These are phyloP conservation scores for Athelia sp. DNA, from an alignment of 1,284 basidiomycete genomes.

Conservation along the genomic window DNA sequence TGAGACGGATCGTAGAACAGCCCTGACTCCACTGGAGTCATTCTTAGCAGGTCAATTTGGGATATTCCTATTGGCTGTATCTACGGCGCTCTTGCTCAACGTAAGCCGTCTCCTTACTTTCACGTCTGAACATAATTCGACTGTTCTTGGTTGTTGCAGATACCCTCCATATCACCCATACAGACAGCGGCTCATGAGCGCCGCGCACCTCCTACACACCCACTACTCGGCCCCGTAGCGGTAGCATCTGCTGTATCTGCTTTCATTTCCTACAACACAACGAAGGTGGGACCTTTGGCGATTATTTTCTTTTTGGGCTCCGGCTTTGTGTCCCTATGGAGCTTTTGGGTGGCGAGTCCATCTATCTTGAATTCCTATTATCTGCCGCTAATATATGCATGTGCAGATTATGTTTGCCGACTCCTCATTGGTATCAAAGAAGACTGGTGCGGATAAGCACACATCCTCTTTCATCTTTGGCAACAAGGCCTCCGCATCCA, in stretches of 20 bases:
- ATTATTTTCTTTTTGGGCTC: conserved; percentile 45
- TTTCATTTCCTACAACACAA: conserved; percentile 63
- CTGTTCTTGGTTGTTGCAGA: conserved; percentile 23
- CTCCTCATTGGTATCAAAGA: conserved; percentile 52
- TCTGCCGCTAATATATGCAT: conserved; percentile 2
- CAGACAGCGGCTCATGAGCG: conserved; percentile 11
- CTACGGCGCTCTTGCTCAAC: conserved; percentile 53
- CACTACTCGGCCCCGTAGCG: conserved; percentile 57
- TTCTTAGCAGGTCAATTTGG: conserved; percentile 63
- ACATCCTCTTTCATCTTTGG: conserved; percentile 76
- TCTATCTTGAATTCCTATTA: conserved; percentile 4
- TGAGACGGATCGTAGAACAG: conserved; percentile 31
- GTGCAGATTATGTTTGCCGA: conserved; percentile 59
- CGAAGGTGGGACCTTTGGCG: conserved; percentile 50
- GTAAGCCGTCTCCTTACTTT: conserved; percentile 30
- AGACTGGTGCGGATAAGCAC: conserved; percentile 75
- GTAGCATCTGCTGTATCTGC: conserved; percentile 46
- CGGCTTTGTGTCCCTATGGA: conserved; percentile 54
- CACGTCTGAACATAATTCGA: background rate
- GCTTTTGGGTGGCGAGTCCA: conserved; percentile 65
- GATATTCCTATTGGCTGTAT: conserved; percentile 49
- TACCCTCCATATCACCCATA: conserved; percentile 33
- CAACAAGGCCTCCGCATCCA: conserved; percentile 67
- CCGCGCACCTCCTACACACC: conserved; percentile 36
- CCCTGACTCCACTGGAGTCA: conserved; percentile 59